Percentiles rank a stretch among this genome's conserved stretches.
Evolutionary conservation across 2,329 filamentous ascomycete genomes (phyloP).

Genomic region (Gremmenia infestans): DNA sequence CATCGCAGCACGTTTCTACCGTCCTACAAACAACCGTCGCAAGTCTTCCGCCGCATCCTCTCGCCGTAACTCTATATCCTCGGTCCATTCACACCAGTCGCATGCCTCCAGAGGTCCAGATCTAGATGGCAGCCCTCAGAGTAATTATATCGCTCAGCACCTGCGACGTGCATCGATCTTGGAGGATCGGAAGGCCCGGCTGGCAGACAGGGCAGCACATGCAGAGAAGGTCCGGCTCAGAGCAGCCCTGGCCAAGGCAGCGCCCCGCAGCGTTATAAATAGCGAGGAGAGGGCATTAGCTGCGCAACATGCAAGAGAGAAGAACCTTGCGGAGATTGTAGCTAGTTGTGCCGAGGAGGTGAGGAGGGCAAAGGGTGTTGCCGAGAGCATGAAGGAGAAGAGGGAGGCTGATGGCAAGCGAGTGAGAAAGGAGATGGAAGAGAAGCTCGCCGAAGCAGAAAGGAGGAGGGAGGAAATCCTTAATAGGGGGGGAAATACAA

Average conservation of each 20-base stretch:
- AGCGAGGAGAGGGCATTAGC: constrained; percentile 74
- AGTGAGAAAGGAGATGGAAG: constrained; percentile 70
- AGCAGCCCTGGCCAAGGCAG: constrained; percentile 68
- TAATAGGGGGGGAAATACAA: constrained; percentile 43
- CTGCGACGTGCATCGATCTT: constrained; percentile 75
- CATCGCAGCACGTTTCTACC: constrained; percentile 74
- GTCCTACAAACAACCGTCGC: constrained; percentile 59
- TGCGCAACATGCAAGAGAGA: constrained; percentile 72
- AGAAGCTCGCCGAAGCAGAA: constrained; percentile 73
- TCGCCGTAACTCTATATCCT: constrained; percentile 74
- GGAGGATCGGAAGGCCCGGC: constrained; percentile 71
- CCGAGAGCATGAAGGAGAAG: constrained; percentile 12
- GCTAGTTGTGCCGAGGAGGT: constrained; percentile 80
- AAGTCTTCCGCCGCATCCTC: constrained; percentile 75
- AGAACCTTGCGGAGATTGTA: constrained; percentile 76
- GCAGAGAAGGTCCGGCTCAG: constrained; percentile 77
- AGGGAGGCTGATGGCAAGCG: constrained; percentile 66
- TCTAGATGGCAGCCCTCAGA: constrained; percentile 56
- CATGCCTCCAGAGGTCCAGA: constrained; percentile 26
- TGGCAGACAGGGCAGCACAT: constrained; percentile 76
- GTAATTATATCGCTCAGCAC: constrained; percentile 73
- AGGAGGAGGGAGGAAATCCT: constrained; percentile 61
- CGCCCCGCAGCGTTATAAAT: constrained; percentile 56
- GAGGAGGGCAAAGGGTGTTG: constrained; percentile 35
- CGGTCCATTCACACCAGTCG: constrained; percentile 49